Base-by-base conservation (phyloP, 495 filamentous ascomycete genomes). In the Peziza echinospora region DNA sequence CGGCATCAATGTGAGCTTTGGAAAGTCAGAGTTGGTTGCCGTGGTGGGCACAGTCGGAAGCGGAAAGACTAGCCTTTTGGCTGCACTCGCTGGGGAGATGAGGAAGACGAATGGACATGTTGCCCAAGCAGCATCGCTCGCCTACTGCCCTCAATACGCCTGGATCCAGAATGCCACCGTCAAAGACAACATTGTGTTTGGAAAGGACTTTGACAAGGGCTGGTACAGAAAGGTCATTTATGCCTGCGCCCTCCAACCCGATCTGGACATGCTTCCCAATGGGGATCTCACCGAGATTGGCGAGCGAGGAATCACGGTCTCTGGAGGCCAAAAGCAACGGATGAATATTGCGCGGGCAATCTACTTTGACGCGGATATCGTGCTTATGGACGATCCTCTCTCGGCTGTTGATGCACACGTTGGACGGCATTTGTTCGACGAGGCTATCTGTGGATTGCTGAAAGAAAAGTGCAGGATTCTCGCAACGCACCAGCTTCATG, bases 91-190 rank as follows among this genome's bases (percentile, higher is more conserved):
- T 2, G 86, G 89, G 24, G 86, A 97, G 52, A 97, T 97, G 89
- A 71, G 85, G 17, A 73, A 76, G 57, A 89, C 82, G 0, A 62
- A 64, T 10, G 89, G 89, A 1, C 66, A 70, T 26, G 69, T 93
- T 5, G 10, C 1, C n/a, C 65, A 93, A 45, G 83, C 85, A 41
- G 81, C 81, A 1, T 74, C 73, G 1, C 65, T 85, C 43, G 81
- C 85, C 0, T 93, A 91, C 53, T 97, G 89, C 53, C 84, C 89
- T 0, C 89, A 97, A 55, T 92, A 89, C 56, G 82, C 89, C 3
- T 97, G 89, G 89, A 94, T 97, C 41, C 86, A 94, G 55, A 97
- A 94, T 54, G 67, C 84, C 0, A 79, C 77, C 11, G 77, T 94
- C 5, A 75, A 70, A 48, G 71, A 92, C 45, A 97, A 97, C 53